These are phyloP conservation scores for Malassezia furfur DNA, from an alignment of 1,284 basidiomycete genomes.

Conservation along the genomic window DNA sequence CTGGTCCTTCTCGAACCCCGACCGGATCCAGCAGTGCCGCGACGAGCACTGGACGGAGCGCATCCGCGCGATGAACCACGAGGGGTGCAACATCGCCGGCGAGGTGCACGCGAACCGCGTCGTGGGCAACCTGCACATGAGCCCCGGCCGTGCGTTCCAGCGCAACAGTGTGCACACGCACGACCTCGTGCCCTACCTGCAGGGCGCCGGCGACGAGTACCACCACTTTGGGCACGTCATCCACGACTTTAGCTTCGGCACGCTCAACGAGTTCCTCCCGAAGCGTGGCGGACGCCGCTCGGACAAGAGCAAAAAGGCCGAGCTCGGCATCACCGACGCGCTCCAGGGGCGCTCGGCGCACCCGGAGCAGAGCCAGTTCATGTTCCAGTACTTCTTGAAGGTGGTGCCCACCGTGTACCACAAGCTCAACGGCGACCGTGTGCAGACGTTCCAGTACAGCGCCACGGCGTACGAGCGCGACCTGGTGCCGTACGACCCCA, in stretches of 20 bases:
- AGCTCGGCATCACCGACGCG: conserved; percentile 71
- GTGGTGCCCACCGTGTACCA: conserved; percentile 43
- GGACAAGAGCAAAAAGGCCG: conserved; percentile 52
- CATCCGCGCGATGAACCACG: conserved; percentile 78
- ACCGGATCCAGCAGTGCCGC: conserved; percentile 79
- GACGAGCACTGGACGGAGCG: conserved; percentile 91
- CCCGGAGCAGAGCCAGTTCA: conserved; percentile 51
- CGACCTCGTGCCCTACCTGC: conserved; percentile 87
- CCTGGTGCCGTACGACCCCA: conserved; percentile 26
- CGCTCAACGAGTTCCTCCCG: conserved; percentile 27
- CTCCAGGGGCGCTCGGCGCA: conserved; percentile 63
- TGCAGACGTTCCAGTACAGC: conserved; percentile 82
- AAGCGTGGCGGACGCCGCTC: conserved; percentile 11
- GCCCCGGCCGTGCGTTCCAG: conserved; percentile 85
- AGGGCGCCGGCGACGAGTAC: conserved; percentile 34
- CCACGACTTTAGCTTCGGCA: conserved; percentile 64
- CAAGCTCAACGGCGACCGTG: conserved; percentile 29
- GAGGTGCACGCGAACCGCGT: conserved; percentile 94
- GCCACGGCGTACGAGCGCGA: conserved; percentile 93
- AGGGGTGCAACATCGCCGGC: conserved; percentile 89
- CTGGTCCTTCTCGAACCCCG: conserved; percentile 87
- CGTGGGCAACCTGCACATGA: conserved; percentile 50
- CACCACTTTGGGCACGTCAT: conserved; percentile 82
- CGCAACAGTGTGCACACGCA: conserved; percentile 70
- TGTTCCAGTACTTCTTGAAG: conserved; percentile 75